phyloP scores from a whole-genome alignment of 108 stramenopile genomes.

The Skeletonema menzelii region DNA sequence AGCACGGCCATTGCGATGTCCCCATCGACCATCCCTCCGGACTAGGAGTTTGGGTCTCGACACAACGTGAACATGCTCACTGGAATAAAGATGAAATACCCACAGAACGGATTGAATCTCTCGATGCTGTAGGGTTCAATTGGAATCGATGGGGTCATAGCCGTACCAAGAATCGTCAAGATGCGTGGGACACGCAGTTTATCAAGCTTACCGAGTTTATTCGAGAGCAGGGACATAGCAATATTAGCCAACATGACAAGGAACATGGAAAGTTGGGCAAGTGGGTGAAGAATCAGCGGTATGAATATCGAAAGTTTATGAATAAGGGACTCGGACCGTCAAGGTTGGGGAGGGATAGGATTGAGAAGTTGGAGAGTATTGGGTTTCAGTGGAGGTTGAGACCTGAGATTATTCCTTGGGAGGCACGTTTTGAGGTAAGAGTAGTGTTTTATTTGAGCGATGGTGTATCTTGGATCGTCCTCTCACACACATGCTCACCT shows the following conservation, averaged over 20 bases:
- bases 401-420: slow-evolving; percentile 35
- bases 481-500: background rate
- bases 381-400: slow-evolving; percentile 41
- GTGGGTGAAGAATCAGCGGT: slow-evolving; percentile 44
- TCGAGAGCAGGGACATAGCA: slow-evolving; percentile 5
- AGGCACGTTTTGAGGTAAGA: slow-evolving; percentile 28
- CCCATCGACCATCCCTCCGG: slow-evolving; percentile 29
- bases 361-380: slow-evolving; percentile 39
- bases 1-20: slow-evolving; percentile 44
- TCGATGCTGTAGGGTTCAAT: slow-evolving; percentile 30
- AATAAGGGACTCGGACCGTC: slow-evolving; percentile 27
- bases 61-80: slow-evolving; percentile 24
- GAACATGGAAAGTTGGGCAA: slow-evolving; percentile 33
- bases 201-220: slow-evolving; percentile 25
- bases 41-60: slow-evolving; percentile 30
- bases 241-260: slow-evolving; percentile 27
- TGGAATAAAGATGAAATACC: slow-evolving; percentile 11
- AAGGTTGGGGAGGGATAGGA: slow-evolving; percentile 31
- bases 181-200: slow-evolving; percentile 35
- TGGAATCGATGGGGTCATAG: slow-evolving; percentile 33
- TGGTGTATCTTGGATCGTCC: background rate
- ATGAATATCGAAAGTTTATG: slow-evolving; percentile 38
- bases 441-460: background rate
- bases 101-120: slow-evolving; percentile 29
- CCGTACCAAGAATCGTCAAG: slow-evolving; percentile 20